Percentiles rank a stretch among this genome's conserved stretches.
Conservation (phyloP, 2,329 filamentous ascomycete genomes). For the Kalmusia sp. region DNA sequence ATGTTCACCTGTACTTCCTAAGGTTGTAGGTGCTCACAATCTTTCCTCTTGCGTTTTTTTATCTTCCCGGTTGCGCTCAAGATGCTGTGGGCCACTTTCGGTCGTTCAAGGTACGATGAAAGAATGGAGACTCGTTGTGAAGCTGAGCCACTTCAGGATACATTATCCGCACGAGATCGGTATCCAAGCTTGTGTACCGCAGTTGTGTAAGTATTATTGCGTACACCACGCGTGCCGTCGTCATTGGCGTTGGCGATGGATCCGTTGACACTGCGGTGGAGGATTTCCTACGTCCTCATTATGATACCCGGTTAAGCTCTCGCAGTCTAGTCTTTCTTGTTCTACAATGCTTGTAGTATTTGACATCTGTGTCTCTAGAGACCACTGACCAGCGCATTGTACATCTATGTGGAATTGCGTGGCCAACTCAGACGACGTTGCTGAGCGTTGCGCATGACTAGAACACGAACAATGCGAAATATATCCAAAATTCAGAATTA, state of each 20-base stretch:
- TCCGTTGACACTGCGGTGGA: neutral
- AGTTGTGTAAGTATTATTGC: too few relatives aligned
- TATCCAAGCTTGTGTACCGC: too few relatives aligned
- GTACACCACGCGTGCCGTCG: too few relatives aligned
- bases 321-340: neutral
- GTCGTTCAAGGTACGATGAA: constrained; percentile 1
- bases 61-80: neutral
- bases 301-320: constrained; percentile 2
- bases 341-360: neutral
- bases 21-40: constrained; percentile 21
- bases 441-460: neutral
- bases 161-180: too few relatives aligned
- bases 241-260: neutral
- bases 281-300: neutral
- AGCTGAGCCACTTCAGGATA: too few relatives aligned
- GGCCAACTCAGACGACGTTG: neutral
- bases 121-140: too few relatives aligned
- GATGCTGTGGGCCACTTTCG: neutral
- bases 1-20: neutral
- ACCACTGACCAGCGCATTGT: neutral
- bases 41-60: neutral
- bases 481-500: neutral
- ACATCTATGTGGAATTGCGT: neutral
- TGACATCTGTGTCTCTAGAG: neutral
- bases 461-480: neutral